Base-by-base conservation (phyloP, 116 monocot species). In the Cymodocea nodosa region DNA sequence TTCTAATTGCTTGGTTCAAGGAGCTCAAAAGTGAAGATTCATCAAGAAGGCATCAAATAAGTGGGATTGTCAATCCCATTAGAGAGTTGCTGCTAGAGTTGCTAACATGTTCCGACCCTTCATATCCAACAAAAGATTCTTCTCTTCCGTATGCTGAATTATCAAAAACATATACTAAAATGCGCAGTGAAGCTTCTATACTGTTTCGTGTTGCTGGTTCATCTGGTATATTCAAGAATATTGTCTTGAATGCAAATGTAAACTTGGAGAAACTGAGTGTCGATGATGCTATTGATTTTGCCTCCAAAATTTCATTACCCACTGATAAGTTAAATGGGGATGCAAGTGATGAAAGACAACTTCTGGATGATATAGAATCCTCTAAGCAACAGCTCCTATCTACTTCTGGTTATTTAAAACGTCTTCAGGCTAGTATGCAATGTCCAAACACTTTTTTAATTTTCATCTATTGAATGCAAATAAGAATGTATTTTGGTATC, bases 1-100 rank as follows among this genome's bases (percentile, higher is more conserved):
- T 91, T 79, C 77, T 97, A 67, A 75, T 86, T 70, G 79, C 92
- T 73, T 97, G 97, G 97, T 92, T 83, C 68, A 91, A 89, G 74
- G 87, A 97, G 57, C 74, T 82, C 51, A 82, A 70, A 73, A 79
- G 51, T 54, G 65, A 11, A 12, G 80, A 84, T 17, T 30, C 61
- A 23, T 58, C 63, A 50, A 24, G 22, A 59, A 65, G 50, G 52
- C 69, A 65, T 57, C 62, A 19, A 39, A 53, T 50, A 67, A 60
- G 73, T 66, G 70, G 51, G 25, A 63, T 71, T 66, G 52, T 78
- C 23, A 70, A 71, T 61, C 70, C 68, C 70, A 15, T 85, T 24
- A 85, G 77, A 69, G 68, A 80, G 35, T 91, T 81, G 83, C 49
- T 97, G 49, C 74, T 97, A 35, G 86, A 86, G 71, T 68, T 97